These are phyloP conservation scores for Pichia sp. DNA, from an alignment of 1,139 yeast species.

Conservation along the genomic window DNA sequence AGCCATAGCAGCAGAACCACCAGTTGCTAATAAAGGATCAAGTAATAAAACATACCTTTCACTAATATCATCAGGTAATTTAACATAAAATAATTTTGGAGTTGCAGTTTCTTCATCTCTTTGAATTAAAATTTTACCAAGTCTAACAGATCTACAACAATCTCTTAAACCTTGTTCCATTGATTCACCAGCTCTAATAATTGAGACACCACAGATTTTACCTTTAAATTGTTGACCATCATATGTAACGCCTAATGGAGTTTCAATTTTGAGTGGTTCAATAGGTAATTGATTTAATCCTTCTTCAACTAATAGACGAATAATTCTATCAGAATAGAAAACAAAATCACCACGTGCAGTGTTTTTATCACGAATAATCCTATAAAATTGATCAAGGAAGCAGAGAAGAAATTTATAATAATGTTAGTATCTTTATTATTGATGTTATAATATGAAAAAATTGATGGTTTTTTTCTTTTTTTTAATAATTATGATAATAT, in stretches of 20 bases:
- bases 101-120: constrained; percentile 89
- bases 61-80: constrained; percentile 85
- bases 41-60: constrained; percentile 83
- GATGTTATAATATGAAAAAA: too few relatives aligned
- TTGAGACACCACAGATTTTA: constrained; percentile 94
- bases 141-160: constrained; percentile 91
- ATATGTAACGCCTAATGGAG: constrained; percentile 71
- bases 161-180: constrained; percentile 98
- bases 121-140: constrained; percentile 93
- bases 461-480: too few relatives aligned
- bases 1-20: constrained; percentile 97
- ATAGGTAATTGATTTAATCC: constrained; percentile 93
- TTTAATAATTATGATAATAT: too few relatives aligned
- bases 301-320: constrained; percentile 86
- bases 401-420: too few relatives aligned
- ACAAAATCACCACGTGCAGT: constrained; percentile 89
- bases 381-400: constrained; percentile 12
- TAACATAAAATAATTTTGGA: constrained; percentile 81
- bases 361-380: constrained; percentile 70
- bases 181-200: constrained; percentile 95
- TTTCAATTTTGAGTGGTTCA: constrained; percentile 53
- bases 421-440: constrained; percentile 6
- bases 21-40: constrained; percentile 98
- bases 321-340: constrained; percentile 90
- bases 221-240: constrained; percentile 83